Evolutionary conservation across 768 basidiomycete genomes (phyloP).

Genomic region (Suillus lakei): DNA sequence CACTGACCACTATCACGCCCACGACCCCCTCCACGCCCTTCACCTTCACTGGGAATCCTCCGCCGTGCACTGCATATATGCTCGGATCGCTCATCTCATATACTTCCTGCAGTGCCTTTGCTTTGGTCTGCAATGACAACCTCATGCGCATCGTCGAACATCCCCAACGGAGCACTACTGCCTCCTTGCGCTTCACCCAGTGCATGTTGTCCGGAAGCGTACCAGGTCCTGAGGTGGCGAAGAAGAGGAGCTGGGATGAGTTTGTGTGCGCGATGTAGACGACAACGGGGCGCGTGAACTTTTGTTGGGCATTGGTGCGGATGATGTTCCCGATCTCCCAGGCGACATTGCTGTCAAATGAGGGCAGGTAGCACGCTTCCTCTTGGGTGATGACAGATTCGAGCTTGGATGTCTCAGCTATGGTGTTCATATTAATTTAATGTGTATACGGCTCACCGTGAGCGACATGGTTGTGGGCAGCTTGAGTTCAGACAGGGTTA

Average conservation of each 20-base stretch:
- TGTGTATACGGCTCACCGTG: conserved; percentile 13
- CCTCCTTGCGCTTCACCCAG: conserved; percentile 41
- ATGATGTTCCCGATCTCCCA: conserved; percentile 37
- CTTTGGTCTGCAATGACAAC: conserved; percentile 9
- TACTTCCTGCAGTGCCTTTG: conserved; percentile 14
- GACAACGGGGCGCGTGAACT: conserved; percentile 26
- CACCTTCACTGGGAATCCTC: conserved; percentile 40
- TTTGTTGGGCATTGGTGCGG: conserved; percentile 23
- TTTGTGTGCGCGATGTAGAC: conserved; percentile 36
- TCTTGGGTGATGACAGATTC: conserved; percentile 30
- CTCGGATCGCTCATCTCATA: conserved; percentile 34
- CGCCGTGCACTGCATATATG: conserved; percentile 35
- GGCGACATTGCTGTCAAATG: conserved; percentile 37
- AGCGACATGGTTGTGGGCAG: conserved; percentile 12
- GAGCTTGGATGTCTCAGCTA: conserved; percentile 14
- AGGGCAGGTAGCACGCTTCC: conserved; percentile 26
- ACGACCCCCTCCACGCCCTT: conserved; percentile 38
- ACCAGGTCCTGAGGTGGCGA: conserved; percentile 30
- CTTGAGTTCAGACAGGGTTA: background rate
- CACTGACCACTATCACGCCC: conserved; percentile 41
- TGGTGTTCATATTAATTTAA: background rate
- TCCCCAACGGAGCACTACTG: conserved; percentile 36
- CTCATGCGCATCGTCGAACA: conserved; percentile 31
- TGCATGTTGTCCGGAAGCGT: conserved; percentile 36
- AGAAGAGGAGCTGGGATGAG: conserved; percentile 36